Conservation (phyloP, 495 filamentous ascomycete genomes). For the Alectoria sarmentosa region DNA sequence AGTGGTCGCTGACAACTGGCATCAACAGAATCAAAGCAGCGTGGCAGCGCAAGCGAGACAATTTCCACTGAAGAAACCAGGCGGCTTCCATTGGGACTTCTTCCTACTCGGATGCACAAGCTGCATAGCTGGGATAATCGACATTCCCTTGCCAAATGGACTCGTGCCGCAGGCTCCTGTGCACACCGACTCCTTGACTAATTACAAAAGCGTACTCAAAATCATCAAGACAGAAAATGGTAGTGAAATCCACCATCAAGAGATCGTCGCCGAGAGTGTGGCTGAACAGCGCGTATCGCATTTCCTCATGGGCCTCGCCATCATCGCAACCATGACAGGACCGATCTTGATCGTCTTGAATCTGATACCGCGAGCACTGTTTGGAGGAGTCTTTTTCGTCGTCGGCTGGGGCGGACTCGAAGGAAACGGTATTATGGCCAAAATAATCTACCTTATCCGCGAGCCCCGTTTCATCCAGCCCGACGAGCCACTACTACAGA, state of each 20-base stretch:
- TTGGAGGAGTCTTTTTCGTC: slow-evolving; percentile 41
- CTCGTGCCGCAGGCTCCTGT: slow-evolving; percentile 37
- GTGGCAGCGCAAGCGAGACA: slow-evolving; percentile 39
- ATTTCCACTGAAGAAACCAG: slow-evolving; percentile 41
- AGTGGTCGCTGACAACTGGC: background rate
- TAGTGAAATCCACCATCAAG: slow-evolving; percentile 26
- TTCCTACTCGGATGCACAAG: slow-evolving; percentile 41
- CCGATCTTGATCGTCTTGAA: slow-evolving; percentile 37
- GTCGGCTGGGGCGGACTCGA: slow-evolving; percentile 32
- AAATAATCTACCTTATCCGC: slow-evolving; percentile 32
- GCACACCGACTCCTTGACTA: slow-evolving; percentile 33
- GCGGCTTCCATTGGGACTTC: slow-evolving; percentile 43
- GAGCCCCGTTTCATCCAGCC: slow-evolving; percentile 32
- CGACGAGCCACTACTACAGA: slow-evolving; percentile 29
- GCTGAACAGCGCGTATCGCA: slow-evolving; percentile 41
- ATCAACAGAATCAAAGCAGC: slow-evolving; percentile 28
- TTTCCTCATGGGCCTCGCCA: slow-evolving; percentile 35
- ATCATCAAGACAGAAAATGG: slow-evolving; percentile 29
- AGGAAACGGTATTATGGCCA: slow-evolving; percentile 35
- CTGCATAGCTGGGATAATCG: slow-evolving; percentile 37
- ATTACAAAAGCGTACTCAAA: slow-evolving; percentile 25
- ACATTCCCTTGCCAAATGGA: slow-evolving; percentile 41
- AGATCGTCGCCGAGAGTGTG: slow-evolving; percentile 29
- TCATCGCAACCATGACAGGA: slow-evolving; percentile 41
- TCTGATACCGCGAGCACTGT: slow-evolving; percentile 37